Conservation (phyloP, 1,139 yeast genomes). For the Pichia sp. region DNA sequence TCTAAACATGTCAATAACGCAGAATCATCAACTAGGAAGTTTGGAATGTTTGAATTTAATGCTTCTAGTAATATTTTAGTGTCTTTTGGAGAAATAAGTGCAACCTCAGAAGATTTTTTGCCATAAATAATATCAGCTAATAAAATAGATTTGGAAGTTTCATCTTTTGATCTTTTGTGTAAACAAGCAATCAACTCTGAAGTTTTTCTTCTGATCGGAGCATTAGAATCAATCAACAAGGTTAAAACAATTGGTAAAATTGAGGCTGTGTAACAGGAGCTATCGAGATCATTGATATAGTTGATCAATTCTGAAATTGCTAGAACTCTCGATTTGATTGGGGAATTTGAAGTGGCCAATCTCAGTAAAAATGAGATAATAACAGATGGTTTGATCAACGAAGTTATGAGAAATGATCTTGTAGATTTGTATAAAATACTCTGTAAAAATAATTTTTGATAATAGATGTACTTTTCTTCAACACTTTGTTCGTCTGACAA, state of each 20-base stretch:
- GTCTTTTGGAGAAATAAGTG: slow-evolving; percentile 60
- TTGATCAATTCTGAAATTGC: slow-evolving; percentile 35
- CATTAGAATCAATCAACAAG: slow-evolving; percentile 31
- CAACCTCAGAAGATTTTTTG: slow-evolving; percentile 30
- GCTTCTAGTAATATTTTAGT: slow-evolving; percentile 39
- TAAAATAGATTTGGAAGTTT: slow-evolving; percentile 33
- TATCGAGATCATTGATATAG: slow-evolving; percentile 27
- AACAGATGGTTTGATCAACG: slow-evolving; percentile 23
- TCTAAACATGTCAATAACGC: slow-evolving; percentile 28
- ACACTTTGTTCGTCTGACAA: slow-evolving; percentile 24
- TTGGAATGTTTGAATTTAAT: slow-evolving; percentile 32
- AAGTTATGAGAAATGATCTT: slow-evolving; percentile 26
- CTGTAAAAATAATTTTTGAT: slow-evolving; percentile 35
- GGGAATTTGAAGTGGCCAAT: slow-evolving; percentile 46
- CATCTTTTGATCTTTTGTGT: slow-evolving; percentile 16
- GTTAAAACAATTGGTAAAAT: slow-evolving; percentile 35
- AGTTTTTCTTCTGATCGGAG: slow-evolving; percentile 30
- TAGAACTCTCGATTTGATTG: slow-evolving; percentile 43
- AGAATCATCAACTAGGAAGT: slow-evolving; percentile 37
- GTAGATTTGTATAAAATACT: slow-evolving; percentile 27
- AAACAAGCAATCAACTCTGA: slow-evolving; percentile 27
- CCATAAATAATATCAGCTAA: slow-evolving; percentile 39
- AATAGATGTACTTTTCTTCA: slow-evolving; percentile 35
- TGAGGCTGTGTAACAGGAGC: slow-evolving; percentile 25
- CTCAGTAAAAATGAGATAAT: slow-evolving; percentile 49